phyloP scores from a whole-genome alignment of 331 rosid genomes.

The Pyrus hybrid region DNA sequence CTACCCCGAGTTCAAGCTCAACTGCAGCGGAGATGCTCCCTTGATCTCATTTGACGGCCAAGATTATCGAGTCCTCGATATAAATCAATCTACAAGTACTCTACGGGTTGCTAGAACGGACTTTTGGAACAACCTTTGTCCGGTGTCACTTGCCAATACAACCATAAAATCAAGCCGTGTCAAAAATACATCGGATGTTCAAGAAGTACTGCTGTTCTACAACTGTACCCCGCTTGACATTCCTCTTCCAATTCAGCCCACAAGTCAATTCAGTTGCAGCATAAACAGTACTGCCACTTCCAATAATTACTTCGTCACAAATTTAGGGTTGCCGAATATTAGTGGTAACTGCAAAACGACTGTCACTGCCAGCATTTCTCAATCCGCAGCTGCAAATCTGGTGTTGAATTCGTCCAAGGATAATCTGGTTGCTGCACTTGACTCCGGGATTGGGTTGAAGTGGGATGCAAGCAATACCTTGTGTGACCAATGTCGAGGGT shows the following conservation, averaged over 20 bases:
- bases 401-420: neutral
- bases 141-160: neutral
- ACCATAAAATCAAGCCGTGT: neutral
- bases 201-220: slow-evolving; percentile 18
- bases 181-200: neutral
- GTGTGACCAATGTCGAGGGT: slow-evolving; percentile 31
- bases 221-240: neutral
- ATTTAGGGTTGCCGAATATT: neutral
- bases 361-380: neutral
- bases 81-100: neutral
- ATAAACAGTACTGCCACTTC: neutral
- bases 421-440: neutral
- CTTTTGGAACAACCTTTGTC: slow-evolving; percentile 9
- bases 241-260: neutral
- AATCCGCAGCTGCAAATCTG: neutral
- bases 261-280: slow-evolving; percentile 20
- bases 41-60: neutral
- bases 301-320: slow-evolving; percentile 8
- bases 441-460: slow-evolving; percentile 16
- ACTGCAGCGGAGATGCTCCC: neutral
- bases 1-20: slow-evolving; percentile 5
- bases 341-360: neutral
- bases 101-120: neutral
- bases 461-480: slow-evolving; percentile 12
- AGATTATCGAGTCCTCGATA: neutral